Base-by-base conservation (phyloP, 192 early-diverging fungal genomes). In the Linnemannia zychae region DNA sequence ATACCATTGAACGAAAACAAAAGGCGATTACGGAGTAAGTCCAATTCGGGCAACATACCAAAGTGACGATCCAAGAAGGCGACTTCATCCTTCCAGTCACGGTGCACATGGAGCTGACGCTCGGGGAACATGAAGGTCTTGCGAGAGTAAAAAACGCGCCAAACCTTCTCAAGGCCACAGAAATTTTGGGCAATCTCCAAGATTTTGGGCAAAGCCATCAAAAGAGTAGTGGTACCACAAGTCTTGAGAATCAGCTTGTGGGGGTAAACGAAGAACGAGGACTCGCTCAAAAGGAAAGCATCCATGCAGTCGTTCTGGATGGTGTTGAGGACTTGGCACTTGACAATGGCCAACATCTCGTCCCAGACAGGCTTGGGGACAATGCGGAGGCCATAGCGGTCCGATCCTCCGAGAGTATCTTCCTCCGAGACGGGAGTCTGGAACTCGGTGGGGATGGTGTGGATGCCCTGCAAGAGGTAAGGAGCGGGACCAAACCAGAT, bases 121-220 rank as follows among this genome's bases (percentile, higher is more conserved):
- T 97, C 96, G 52, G 98, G 98, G 81, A 97, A 99, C 95, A 98
- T 94, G 82, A 98, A 98, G 37, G 95, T 93, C 88, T 98, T 99
- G 88, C 98, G 94, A 50, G 97, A 97, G 88, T 99, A 99, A 76
- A 99, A 99, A 24, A 97, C 77, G 68, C 97, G 93, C 87, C 94
- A 94, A 50, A 97, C 89, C 67, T 91, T 91, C 71, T 90, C 87
- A 22, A 95, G 82, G 12, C 92, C 90, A 71, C 91, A 94, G 71
- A 89, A 88, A 65, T 90, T 87, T 37, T 88, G 81, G 4, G 96
- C 97, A 83, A 98, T 96, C 73, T 95, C 92, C 18, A 99, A 84
- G 63, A 99, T 95, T 69, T 93, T 89, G 49, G 97, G 95, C 68
- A 99, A 84, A 44, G 98, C 96, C 77, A 95, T 91, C 84, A 99